Percentiles rank a stretch among this genome's conserved stretches.
Evolutionary conservation across 495 filamentous ascomycete species (phyloP).

Genomic region (Neurospora pannonica): DNA sequence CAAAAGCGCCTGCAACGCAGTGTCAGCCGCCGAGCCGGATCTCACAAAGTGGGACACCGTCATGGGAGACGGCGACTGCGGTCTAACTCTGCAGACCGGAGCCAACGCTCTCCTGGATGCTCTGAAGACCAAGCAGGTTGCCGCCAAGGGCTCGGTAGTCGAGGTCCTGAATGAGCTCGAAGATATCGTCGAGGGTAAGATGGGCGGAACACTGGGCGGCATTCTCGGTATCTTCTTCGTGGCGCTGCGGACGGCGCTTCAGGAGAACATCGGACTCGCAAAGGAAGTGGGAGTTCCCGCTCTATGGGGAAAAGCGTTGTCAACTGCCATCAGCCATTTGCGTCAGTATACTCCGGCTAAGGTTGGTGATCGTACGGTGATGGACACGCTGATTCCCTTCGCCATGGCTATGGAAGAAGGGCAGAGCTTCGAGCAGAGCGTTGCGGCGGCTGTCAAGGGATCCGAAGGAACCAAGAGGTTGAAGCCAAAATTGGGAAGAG

Average conservation of each 20-base stretch:
- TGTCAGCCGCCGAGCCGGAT: slow-evolving; percentile 46
- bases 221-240: slow-evolving; percentile 53
- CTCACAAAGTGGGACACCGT: slow-evolving; percentile 53
- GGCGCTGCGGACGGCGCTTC: slow-evolving; percentile 39
- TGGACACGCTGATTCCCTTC: slow-evolving; percentile 53
- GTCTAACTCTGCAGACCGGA: slow-evolving; percentile 47
- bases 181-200: slow-evolving; percentile 47
- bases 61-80: slow-evolving; percentile 60
- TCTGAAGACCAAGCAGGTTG: slow-evolving; percentile 21
- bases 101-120: slow-evolving; percentile 32
- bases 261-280: slow-evolving; percentile 27
- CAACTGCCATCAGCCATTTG: slow-evolving; percentile 33
- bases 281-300: slow-evolving; percentile 17
- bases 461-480: slow-evolving; percentile 44
- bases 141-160: slow-evolving; percentile 38
- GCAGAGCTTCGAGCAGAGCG: slow-evolving; percentile 38
- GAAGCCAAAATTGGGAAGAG: slow-evolving; percentile 47
- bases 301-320: slow-evolving; percentile 31
- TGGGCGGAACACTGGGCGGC: slow-evolving; percentile 52
- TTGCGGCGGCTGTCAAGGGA: slow-evolving; percentile 43
- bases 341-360: slow-evolving; percentile 38
- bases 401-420: slow-evolving; percentile 34
- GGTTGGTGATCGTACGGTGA: slow-evolving; percentile 42
- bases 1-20: slow-evolving; percentile 38
- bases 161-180: slow-evolving; percentile 43